Base-by-base conservation (phyloP, 768 basidiomycete species). In the Xerocomellus chrysenteron region DNA sequence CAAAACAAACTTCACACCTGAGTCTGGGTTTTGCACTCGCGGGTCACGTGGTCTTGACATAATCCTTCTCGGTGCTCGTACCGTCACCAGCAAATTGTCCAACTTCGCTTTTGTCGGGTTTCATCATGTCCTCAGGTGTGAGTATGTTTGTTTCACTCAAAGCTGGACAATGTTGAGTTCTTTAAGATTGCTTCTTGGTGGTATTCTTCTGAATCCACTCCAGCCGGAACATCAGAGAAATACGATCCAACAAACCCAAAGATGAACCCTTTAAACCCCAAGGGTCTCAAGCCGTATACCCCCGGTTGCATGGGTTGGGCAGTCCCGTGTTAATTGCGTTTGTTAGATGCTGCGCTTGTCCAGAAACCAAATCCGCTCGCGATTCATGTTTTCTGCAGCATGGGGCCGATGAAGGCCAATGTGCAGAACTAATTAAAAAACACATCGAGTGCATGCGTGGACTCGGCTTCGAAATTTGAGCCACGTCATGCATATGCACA, bases 251-350 rank as follows among this genome's bases (percentile, higher is more conserved):
- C 88, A 14, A 79, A 90, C 67, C 88, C 89, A 9, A 86, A 84
- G 66, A 75, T 81, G 77, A 97, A 96, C 69, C 94, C 92, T 9
- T 73, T 95, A 54, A 98, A 98, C 70, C 96, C 96, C 0, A 67
- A 94, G 65, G 94, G 94, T n/a, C 74, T 97, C 50, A 98, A 98
- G 71, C 90, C 96, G 96, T 97, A 70, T 56, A 92, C 78, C 14
- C 16, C 11, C 19, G 16, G 36, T 45, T 28, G 19, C 9, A 33
- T 37, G 9, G 5, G 2, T 21, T 24, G 6, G 1, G 1, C 26
- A 12, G 10, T n/a, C 50, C 16, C 14, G 3, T 16, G 28, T 19
- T 60, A 30, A 66, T 21, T 4, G 7, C 30, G 14, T 54, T 52
- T 42, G 12, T 49, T 58, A 98, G 96, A 65, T 98, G 96, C 65